A percentile compares a stretch with the other conserved stretches of the same genome.
These are phyloP conservation scores for Cyberlindnera nakhonratchasimensis DNA, from an alignment of 805 yeast species.

Conservation along the genomic window DNA sequence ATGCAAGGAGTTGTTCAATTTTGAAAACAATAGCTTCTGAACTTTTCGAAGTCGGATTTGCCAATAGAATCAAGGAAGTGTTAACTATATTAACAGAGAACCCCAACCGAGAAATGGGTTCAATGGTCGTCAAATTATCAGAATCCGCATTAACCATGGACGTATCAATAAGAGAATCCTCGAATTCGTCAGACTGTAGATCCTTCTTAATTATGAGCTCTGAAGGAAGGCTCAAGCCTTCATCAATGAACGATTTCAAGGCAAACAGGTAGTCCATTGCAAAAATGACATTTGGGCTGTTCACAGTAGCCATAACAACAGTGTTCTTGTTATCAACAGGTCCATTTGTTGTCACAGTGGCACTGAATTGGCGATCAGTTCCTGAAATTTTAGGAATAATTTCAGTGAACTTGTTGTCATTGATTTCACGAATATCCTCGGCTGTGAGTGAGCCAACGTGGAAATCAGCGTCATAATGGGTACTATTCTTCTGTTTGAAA, in stretches of 20 bases:
- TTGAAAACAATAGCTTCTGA: constrained; percentile 91
- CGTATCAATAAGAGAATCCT: background rate
- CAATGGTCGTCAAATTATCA: background rate
- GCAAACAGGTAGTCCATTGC: constrained; percentile 87
- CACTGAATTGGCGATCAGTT: constrained; percentile 68
- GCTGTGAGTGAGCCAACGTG: constrained; percentile 72
- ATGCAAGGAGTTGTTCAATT: constrained; percentile 69
- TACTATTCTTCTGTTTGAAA: constrained; percentile 49
- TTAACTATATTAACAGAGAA: constrained; percentile 68
- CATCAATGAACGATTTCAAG: constrained; percentile 57
- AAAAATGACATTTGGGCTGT: constrained; percentile 73
- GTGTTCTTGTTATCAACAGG: constrained; percentile 38
- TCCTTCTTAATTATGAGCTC: constrained; percentile 1
- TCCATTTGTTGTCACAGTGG: constrained; percentile 45
- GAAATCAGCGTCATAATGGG: constrained; percentile 56
- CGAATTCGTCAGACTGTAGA: background rate
- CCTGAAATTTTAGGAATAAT: constrained; percentile 69
- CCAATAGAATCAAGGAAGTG: constrained; percentile 73
- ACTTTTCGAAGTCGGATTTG: constrained; percentile 64
- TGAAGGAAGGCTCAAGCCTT: constrained; percentile 35
- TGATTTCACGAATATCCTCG: constrained; percentile 62
- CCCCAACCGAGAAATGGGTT: constrained; percentile 33
- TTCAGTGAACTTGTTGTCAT: constrained; percentile 70
- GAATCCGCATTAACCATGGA: constrained; percentile 1
- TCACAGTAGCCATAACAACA: constrained; percentile 59